Evolutionary conservation across 495 filamentous ascomycete species (phyloP), one percentile per base, ranked within the genome.

Genomic region (Umbilicaria muhlenbergii): DNA sequence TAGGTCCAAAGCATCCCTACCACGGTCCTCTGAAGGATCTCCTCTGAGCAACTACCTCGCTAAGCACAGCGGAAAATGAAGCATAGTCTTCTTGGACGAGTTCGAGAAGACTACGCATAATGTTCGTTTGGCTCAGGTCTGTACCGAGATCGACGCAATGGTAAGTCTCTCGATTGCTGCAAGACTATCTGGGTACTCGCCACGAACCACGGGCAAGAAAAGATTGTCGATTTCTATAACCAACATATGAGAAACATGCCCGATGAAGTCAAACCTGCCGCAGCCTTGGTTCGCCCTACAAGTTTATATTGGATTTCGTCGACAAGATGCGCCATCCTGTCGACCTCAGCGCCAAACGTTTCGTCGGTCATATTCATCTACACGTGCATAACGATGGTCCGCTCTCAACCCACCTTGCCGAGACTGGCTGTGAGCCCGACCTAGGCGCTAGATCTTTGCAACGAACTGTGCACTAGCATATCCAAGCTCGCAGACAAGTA

Each of bases 121-220:
- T 3, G 57, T 69, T 13, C 60, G 60, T 70, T 74, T 43, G 59
- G 70, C 11, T 58, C 60, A 56, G 61, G 63, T 4, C 49, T 58
- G 40, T 71, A 71, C 42, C 44, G 57, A 14, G 71, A 74, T 42
- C 68, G 65, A 15, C 68, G 71, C 13, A 54, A 52, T 15, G 49
- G 50, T 13, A 45, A 54, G 3, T 52, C 50, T 11, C 46, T 76
- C 11, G 61, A 77, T 44, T 77, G 72, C 50, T 61, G 59, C 1
- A 70, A 69, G 18, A 70, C 65, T 0, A 68, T 78, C 10, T 77
- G 72, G 74, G 63, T 77, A 12, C 41, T 77, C 1, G 68, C 71
- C 0, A 74, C 71, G 2, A 75, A 72, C 14, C 17, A 46, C 2
- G 51, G 47, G 3, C 34, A 31, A 6, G 34, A 36, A 5, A 42